Evolutionary conservation across 805 yeast species (phyloP), one percentile per base, ranked within the genome.

Genomic region (Saturnispora diversa): DNA sequence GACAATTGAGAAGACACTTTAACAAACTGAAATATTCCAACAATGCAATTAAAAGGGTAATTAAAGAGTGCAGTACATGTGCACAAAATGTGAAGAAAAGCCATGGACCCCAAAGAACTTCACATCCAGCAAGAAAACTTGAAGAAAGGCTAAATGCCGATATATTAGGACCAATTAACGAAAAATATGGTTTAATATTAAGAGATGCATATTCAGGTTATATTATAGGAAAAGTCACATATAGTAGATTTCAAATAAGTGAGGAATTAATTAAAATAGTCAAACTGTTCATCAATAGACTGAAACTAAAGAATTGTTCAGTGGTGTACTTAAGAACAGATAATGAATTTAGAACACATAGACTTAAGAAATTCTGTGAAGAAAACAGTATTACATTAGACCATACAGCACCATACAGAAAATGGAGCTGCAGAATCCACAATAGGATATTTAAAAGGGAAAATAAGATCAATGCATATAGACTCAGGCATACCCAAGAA

Each of bases 11-110:
- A n/a, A n/a, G n/a, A n/a, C n/a, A n/a, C n/a, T n/a, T n/a, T n/a
- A n/a, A n/a, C n/a, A n/a, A n/a, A n/a, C n/a, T n/a, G n/a, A n/a
- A 29, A 26, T 19, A 12, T 28, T 19, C 17, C 24, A 39, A 22
- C 22, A 40, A 49, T n/a, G 36, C 10, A 17, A 19, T 30, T 17
- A 30, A 30, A 19, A 17, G 6, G 8, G 6, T 30, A n/a, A 19
- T 30, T 8, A 30, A 30, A 15, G 23, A 19, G 5, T 10, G 15
- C 21, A 30, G 33, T 10, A 30, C 10, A 17, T 30, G 33, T 30
- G 33, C 33, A 10, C 5, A 23, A 3, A 30, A 30, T 19, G 17
- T 19, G 17, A 19, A 11, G 19, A 19, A 19, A 10, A 30, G 19
- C 17, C 22, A 30, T 17, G 22, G 32, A 6, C 10, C 22, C 8